Evolutionary conservation across 768 basidiomycete species (phyloP).

Genomic region (Amyloporia xantha): DNA sequence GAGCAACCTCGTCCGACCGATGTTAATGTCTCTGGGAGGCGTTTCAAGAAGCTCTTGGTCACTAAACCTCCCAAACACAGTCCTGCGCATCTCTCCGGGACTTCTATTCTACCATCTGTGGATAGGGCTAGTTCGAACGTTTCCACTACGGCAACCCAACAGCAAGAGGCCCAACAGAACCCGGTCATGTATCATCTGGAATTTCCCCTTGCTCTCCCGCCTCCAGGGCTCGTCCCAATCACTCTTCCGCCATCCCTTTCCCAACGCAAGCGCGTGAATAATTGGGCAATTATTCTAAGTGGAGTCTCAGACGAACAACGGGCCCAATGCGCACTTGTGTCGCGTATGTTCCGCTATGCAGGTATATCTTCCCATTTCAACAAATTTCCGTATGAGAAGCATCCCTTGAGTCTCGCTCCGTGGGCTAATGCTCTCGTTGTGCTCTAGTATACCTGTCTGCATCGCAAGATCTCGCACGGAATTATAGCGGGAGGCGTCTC

Average conservation of each 20-base stretch:
- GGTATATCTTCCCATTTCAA: conserved; percentile 36
- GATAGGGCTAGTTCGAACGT: neutral
- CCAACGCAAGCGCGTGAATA: conserved; percentile 48
- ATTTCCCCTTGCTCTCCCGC: conserved; percentile 21
- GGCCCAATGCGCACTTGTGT: conserved; percentile 42
- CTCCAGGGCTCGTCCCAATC: conserved; percentile 32
- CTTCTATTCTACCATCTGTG: neutral
- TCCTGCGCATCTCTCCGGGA: neutral
- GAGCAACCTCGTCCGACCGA: too few species aligned
- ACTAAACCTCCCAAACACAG: neutral
- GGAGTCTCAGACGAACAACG: conserved; percentile 40
- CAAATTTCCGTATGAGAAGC: neutral
- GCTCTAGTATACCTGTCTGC: conserved; percentile 59
- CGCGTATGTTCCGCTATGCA: conserved; percentile 57
- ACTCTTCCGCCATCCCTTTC: conserved; percentile 52
- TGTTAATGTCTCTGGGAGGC: conserved; percentile 12
- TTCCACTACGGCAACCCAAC: neutral
- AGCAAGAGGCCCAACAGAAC: neutral
- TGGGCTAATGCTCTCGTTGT: neutral
- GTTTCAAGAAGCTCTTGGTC: conserved; percentile 15
- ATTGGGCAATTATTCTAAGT: conserved; percentile 49
- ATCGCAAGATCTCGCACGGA: conserved; percentile 34
- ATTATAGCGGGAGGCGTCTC: conserved; percentile 47
- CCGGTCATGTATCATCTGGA: conserved; percentile 27
- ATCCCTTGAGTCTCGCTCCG: neutral